phyloP scores from a whole-genome alignment of 2,329 filamentous ascomycete genomes.

The Fusarium keratoplasticum region DNA sequence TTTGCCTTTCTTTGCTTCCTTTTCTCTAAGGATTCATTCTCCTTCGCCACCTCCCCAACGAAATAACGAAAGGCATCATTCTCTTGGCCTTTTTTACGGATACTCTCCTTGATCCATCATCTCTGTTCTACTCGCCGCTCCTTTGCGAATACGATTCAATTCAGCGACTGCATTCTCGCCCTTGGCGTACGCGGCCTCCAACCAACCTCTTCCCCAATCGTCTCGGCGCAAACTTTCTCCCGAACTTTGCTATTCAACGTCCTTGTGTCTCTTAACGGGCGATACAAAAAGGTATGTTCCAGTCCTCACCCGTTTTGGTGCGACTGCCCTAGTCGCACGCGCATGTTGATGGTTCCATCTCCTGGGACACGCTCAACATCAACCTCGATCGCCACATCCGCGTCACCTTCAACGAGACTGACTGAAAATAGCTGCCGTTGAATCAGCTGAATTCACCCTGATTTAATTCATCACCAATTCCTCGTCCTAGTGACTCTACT shows the following conservation, averaged over 20 bases:
- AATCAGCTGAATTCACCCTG: background rate
- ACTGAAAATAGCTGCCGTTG: slow-evolving; percentile 19
- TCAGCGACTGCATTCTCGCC: background rate
- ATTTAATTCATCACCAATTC: background rate
- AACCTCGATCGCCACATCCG: slow-evolving; percentile 16
- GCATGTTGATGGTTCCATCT: slow-evolving; percentile 6
- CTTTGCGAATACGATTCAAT: background rate
- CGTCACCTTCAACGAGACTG: slow-evolving; percentile 27
- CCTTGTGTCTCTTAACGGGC: slow-evolving; percentile 1
- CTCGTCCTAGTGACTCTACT: background rate
- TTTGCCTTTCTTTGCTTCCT: slow-evolving; percentile 7
- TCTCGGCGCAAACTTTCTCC: background rate
- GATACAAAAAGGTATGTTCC: slow-evolving; percentile 31
- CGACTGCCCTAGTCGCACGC: slow-evolving; percentile 17
- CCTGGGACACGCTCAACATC: slow-evolving; percentile 1
- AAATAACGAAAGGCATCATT: background rate
- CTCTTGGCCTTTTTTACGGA: background rate
- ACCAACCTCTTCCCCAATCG: slow-evolving; percentile 4
- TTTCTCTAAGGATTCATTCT: slow-evolving; percentile 1
- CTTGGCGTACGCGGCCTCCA: slow-evolving; percentile 9
- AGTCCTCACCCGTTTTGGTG: slow-evolving; percentile 23
- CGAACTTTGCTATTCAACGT: slow-evolving; percentile 15
- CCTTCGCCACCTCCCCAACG: background rate
- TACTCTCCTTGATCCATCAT: background rate
- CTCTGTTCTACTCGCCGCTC: background rate